A percentile compares a stretch with the other conserved stretches of the same genome.
Evolutionary conservation across 2,329 filamentous ascomycete species (phyloP).

Genomic region (Ceratocystiopsis sp.): DNA sequence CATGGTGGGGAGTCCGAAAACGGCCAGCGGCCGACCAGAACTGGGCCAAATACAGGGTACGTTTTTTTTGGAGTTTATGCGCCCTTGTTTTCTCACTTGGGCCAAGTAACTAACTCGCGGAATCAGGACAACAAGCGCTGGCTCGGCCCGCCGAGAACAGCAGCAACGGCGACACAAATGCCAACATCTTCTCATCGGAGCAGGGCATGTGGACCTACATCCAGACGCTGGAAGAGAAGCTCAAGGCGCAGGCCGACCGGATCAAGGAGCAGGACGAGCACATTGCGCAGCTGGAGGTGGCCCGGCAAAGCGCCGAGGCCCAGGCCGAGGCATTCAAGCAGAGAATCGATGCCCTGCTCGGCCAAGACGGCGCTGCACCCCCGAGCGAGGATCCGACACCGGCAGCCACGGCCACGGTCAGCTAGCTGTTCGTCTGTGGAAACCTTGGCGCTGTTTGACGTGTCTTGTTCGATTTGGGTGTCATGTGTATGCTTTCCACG

Average conservation of each 20-base stretch:
- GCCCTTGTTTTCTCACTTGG: neutral
- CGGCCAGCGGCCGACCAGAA: constrained; percentile 34
- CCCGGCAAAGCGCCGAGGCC: constrained; percentile 20
- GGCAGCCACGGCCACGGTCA: no score
- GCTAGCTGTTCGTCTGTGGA: no score
- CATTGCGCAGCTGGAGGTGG: constrained; percentile 20
- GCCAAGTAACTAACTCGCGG: neutral
- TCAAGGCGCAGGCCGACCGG: constrained; percentile 29
- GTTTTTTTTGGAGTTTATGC: neutral
- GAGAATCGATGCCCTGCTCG: constrained; percentile 15
- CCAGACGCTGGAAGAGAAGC: constrained; percentile 46
- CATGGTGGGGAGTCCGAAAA: constrained; percentile 79
- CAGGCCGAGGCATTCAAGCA: constrained; percentile 19
- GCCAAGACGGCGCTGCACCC: neutral
- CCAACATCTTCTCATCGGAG: constrained; percentile 49
- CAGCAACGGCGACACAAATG: constrained; percentile 36
- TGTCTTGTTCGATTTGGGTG: no score
- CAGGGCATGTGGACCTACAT: constrained; percentile 57
- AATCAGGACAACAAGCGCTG: neutral
- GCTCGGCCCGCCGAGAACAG: neutral
- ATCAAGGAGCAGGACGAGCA: constrained; percentile 16
- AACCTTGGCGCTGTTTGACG: no score
- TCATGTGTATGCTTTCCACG: no score
- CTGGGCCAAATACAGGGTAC: no score
- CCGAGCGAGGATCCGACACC: no score